Evolutionary conservation across 2,329 filamentous ascomycete genomes (phyloP), one percentile per base, ranked within the genome.

Genomic region (Ophiostoma novo-ulmi): DNA sequence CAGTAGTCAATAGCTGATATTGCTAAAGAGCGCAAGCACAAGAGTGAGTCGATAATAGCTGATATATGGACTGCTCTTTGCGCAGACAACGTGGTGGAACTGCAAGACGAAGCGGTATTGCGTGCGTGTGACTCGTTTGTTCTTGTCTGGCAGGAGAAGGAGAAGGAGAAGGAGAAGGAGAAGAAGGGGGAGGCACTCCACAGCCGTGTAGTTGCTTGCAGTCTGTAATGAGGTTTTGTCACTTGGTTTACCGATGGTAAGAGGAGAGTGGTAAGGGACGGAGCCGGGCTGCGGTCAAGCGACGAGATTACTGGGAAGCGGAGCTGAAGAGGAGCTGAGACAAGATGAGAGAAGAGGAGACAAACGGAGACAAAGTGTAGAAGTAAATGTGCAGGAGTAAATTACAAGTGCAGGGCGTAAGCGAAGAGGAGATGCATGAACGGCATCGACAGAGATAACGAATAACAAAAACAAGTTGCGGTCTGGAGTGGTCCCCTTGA

Each of bases 61-160:
- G 11, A 63, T 7, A 31, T 26, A 22, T 31, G 55, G 61, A n/a
- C 35, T 36, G 58, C 35, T 63, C 13, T 35, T 63, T 13, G 22
- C 13, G 35, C 14, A 64, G 8, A 5, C 61, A 64, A 38, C 6
- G 61, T 17, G 63, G 63, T 65, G 63, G 63, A 65, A 39, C 63
- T 14, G 36, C 17, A 20, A 20, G 61, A 22, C 35, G 63, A 39
- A 13, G 63, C 63, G 35, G 36, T 65, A 36, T 65, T 39, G 36
- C 63, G 61, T 64, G 58, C 20, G 61, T 64, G 61, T 64, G 63
- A 65, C 36, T 39, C 41, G 63, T 26, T 36, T 65, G 14, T 65
- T 65, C 63, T 65, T 11, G 63, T 22, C 36, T 10, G 11, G 20
- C 35, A 38, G 35, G 63, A 6, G 5, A n/a, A 35, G 7, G 5